Evolutionary conservation across 2,329 filamentous ascomycete species (phyloP).

Genomic region (Cercospora zeina): DNA sequence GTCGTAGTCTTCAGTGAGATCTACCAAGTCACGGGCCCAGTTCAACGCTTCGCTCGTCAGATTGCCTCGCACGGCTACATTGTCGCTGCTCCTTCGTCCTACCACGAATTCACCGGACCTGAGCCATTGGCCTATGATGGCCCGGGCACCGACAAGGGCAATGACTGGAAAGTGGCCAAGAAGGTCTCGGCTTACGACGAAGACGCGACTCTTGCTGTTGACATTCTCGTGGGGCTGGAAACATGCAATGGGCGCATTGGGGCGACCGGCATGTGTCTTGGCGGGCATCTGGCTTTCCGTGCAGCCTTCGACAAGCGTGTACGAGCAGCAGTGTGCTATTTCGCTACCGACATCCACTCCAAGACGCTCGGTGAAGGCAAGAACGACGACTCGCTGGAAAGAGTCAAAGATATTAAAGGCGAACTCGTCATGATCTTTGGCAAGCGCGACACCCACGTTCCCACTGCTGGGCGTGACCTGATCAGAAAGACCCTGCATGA

Average conservation of each 20-base stretch:
- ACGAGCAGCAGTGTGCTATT: slow-evolving; percentile 78
- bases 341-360: slow-evolving; percentile 87
- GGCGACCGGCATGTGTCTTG: slow-evolving; percentile 86
- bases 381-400: slow-evolving; percentile 61
- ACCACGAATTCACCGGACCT: slow-evolving; percentile 88
- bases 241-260: slow-evolving; percentile 54
- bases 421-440: slow-evolving; percentile 91
- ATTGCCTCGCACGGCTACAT: slow-evolving; percentile 93
- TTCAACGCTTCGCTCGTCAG: slow-evolving; percentile 83
- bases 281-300: slow-evolving; percentile 79
- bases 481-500: slow-evolving; percentile 81
- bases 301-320: slow-evolving; percentile 75
- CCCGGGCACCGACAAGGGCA: slow-evolving; percentile 83
- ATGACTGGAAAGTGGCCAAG: slow-evolving; percentile 78
- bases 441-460: slow-evolving; percentile 86
- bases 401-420: slow-evolving; percentile 63
- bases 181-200: slow-evolving; percentile 81
- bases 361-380: slow-evolving; percentile 70
- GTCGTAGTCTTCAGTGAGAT: slow-evolving; percentile 92
- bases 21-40: slow-evolving; percentile 86
- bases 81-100: slow-evolving; percentile 83
- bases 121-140: slow-evolving; percentile 82
- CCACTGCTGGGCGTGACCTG: slow-evolving; percentile 75
- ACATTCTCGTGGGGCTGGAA: slow-evolving; percentile 44
- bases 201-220: slow-evolving; percentile 50